A percentile compares a stretch with the other conserved stretches of the same genome.
Evolutionary conservation across 495 filamentous ascomycete genomes (phyloP).

Genomic region (Amphirosellinia nigrospora): DNA sequence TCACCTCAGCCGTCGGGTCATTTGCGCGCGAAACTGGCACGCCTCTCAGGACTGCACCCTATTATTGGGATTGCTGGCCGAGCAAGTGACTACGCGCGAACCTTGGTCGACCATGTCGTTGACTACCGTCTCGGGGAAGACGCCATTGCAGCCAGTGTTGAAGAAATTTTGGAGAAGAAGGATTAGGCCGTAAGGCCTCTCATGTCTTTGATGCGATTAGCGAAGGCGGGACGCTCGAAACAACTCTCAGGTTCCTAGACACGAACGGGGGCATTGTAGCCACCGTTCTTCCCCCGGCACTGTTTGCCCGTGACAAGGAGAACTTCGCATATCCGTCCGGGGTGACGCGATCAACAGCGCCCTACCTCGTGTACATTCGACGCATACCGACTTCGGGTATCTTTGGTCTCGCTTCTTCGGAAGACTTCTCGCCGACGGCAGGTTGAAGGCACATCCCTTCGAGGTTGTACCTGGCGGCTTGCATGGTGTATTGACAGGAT

Average conservation of each 20-base stretch:
- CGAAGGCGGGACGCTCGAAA: conserved; percentile 51
- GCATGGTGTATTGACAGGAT: conserved; percentile 39
- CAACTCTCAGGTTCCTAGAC: conserved; percentile 33
- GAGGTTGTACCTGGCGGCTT: conserved; percentile 44
- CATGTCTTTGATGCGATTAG: conserved; percentile 68
- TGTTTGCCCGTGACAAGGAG: conserved; percentile 29
- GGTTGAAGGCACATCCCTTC: conserved; percentile 43
- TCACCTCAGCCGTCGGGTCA: conserved; percentile 67
- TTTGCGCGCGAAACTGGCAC: conserved; percentile 73
- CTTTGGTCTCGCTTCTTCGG: conserved; percentile 43
- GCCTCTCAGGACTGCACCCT: conserved; percentile 70
- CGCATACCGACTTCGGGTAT: conserved; percentile 45
- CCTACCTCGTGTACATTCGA: conserved; percentile 30
- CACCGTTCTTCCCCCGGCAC: conserved; percentile 37
- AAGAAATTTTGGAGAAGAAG: conserved; percentile 49
- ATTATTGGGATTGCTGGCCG: conserved; percentile 71
- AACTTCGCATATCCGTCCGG: conserved; percentile 31
- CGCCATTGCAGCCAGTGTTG: conserved; percentile 57
- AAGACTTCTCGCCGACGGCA: conserved; percentile 40
- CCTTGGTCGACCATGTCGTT: conserved; percentile 69
- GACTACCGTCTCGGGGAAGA: conserved; percentile 73
- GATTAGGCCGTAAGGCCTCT: conserved; percentile 26
- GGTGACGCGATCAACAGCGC: conserved; percentile 27
- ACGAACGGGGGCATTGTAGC: conserved; percentile 31
- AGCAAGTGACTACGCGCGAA: conserved; percentile 60